Percentiles rank a stretch among this genome's conserved stretches.
Evolutionary conservation across 2,329 filamentous ascomycete species (phyloP).

Genomic region (Verticillium longisporum): DNA sequence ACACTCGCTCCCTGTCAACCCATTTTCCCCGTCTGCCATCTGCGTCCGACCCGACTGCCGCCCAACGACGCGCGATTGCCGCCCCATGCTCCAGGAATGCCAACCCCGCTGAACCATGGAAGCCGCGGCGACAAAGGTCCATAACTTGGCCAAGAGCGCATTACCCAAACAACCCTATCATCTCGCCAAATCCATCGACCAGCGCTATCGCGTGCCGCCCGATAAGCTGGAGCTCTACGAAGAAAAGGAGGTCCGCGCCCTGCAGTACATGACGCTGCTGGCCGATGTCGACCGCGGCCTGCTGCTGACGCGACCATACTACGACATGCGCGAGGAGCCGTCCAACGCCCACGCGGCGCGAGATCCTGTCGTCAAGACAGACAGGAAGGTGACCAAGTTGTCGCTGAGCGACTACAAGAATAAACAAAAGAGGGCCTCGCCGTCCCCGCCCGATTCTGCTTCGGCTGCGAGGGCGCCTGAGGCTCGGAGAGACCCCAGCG

Average conservation of each 20-base stretch:
- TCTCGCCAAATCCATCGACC: conserved; percentile 40
- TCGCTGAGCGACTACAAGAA: conserved; percentile 55
- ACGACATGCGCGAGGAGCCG: conserved; percentile 49
- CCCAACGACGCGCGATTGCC: neutral
- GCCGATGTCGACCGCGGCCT: conserved; percentile 50
- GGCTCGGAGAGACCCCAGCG: neutral
- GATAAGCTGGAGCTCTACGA: conserved; percentile 33
- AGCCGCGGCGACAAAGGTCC: conserved; percentile 50
- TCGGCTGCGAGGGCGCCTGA: neutral
- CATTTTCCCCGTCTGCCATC: neutral
- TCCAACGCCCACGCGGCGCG: conserved; percentile 30
- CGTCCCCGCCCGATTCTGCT: conserved; percentile 11
- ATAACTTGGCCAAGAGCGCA: conserved; percentile 44
- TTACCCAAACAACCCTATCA: conserved; percentile 47
- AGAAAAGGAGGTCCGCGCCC: conserved; percentile 40
- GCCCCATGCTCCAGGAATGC: conserved; percentile 10
- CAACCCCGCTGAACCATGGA: conserved; percentile 42
- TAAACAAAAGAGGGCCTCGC: conserved; percentile 33
- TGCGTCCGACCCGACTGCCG: neutral
- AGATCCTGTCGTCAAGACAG: conserved; percentile 31
- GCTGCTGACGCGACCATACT: conserved; percentile 49
- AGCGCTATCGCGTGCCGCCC: conserved; percentile 37
- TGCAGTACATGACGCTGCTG: conserved; percentile 52
- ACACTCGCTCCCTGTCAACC: neutral
- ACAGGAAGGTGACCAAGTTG: conserved; percentile 46